These are phyloP conservation scores for Bipolaris sorokiniana DNA, from an alignment of 2,329 filamentous ascomycete species.

Conservation along the genomic window DNA sequence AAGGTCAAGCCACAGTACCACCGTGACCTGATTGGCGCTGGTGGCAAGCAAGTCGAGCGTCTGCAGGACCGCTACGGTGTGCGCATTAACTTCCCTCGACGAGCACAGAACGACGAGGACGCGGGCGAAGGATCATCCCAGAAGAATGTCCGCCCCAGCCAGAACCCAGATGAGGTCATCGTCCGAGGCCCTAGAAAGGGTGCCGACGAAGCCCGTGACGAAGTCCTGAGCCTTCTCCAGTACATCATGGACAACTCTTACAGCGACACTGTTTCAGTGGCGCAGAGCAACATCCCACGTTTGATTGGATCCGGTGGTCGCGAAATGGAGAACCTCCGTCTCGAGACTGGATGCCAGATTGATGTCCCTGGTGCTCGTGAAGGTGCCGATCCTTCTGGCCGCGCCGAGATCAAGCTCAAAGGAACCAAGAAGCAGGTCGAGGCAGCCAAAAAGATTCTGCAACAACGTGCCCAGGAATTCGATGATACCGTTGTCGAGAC, in stretches of 20 bases:
- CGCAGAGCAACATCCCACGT: constrained; percentile 90
- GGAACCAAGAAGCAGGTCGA: constrained; percentile 91
- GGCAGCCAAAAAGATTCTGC: constrained; percentile 86
- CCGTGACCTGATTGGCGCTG: constrained; percentile 87
- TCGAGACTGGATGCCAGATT: constrained; percentile 84
- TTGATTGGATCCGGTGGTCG: constrained; percentile 89
- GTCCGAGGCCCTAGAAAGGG: constrained; percentile 92
- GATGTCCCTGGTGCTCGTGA: constrained; percentile 86
- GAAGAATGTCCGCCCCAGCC: constrained; percentile 66
- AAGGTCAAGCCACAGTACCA: constrained; percentile 96
- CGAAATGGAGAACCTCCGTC: constrained; percentile 87
- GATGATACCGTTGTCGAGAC: constrained; percentile 87
- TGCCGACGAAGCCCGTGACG: constrained; percentile 88
- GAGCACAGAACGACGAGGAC: constrained; percentile 70
- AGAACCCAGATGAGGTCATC: constrained; percentile 85
- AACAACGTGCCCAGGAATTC: constrained; percentile 84
- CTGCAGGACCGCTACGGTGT: constrained; percentile 93
- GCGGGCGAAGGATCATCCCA: constrained; percentile 68
- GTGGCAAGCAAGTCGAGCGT: constrained; percentile 86
- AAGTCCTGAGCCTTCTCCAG: constrained; percentile 85
- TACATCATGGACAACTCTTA: constrained; percentile 89
- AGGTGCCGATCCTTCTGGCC: constrained; percentile 65
- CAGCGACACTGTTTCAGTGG: constrained; percentile 79
- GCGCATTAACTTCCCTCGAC: constrained; percentile 91
- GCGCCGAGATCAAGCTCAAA: constrained; percentile 88